phyloP scores from a whole-genome alignment of 257 asterid species.

The Solanum commersonii region DNA sequence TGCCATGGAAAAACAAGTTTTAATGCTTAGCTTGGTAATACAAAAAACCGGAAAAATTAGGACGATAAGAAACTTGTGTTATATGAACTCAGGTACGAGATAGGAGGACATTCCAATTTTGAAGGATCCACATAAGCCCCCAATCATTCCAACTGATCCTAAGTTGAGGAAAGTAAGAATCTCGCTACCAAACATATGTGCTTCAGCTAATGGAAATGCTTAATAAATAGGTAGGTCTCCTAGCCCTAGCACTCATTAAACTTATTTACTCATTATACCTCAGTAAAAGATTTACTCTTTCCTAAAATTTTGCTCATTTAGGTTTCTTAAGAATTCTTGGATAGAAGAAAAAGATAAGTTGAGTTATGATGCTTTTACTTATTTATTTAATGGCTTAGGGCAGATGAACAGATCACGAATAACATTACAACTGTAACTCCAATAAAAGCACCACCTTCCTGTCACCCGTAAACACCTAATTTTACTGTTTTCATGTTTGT shows the following conservation, averaged over 20 bases:
- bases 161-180: not conserved
- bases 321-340: not conserved
- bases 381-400: not conserved
- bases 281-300: not conserved
- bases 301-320: not conserved
- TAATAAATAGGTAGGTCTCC: not conserved
- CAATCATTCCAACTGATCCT: not conserved
- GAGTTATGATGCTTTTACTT: not conserved
- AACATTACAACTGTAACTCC: not conserved
- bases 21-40: not conserved
- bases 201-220: not conserved
- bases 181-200: not conserved
- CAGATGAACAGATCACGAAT: not conserved
- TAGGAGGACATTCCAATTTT: not conserved
- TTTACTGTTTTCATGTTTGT: not conserved
- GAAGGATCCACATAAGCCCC: not conserved
- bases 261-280: not conserved
- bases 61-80: not conserved
- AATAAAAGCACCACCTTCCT: not conserved
- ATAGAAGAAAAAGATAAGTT: not conserved
- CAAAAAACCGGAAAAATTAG: not conserved
- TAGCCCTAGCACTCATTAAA: not conserved
- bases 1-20: conserved; percentile 14
- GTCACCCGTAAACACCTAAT: not conserved
- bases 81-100: not conserved